Evolutionary conservation across 202 grass and related monocot genomes (phyloP), one percentile per base, ranked within the genome.

Genomic region (Musa balbisiana): DNA sequence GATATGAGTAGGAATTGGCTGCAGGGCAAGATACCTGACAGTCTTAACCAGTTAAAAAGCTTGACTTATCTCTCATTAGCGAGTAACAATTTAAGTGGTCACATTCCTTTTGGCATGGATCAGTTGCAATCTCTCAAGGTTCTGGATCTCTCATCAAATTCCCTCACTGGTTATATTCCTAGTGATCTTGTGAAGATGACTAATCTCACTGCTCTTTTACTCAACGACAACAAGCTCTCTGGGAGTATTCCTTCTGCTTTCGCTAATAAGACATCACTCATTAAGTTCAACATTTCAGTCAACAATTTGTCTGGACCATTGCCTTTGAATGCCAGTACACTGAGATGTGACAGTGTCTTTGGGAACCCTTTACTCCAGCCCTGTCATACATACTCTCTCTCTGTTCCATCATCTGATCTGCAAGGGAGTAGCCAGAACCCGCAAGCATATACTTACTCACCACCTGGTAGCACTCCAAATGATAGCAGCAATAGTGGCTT

Each of bases 141-240:
- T 80, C 78, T 98, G 83, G 88, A 98, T 79, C 88, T 98, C 50
- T 93, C 94, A 17, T 98, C 88, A 51, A 98, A 98, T 75, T 82
- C 73, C 51, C 85, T 98, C 12, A 55, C 79, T 50, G 94, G 94
- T 59, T 71, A 80, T 49, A 98, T 98, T 49, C 94, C 94, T 77
- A 83, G 19, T 76, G 77, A 64, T 62, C 85, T 98, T 73, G 71
- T 83, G 79, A 86, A 85, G 62, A 67, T 98, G 55, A 87, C 13
- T 79, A 98, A 98, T 87, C 87, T 98, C 23, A 87, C 87, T 73
- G 73, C 72, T n/a, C 83, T 98, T 66, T 75, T 88, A 54, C 94
- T 98, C 82, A 84, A 92, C 64, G 89, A 98, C 74, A 98, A 98
- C 78, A 98, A 88, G 51, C 91, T 98, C 86, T 86, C 88, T 77